Conservation (phyloP, 1,284 basidiomycete genomes). For the Trichosporon faecale region DNA sequence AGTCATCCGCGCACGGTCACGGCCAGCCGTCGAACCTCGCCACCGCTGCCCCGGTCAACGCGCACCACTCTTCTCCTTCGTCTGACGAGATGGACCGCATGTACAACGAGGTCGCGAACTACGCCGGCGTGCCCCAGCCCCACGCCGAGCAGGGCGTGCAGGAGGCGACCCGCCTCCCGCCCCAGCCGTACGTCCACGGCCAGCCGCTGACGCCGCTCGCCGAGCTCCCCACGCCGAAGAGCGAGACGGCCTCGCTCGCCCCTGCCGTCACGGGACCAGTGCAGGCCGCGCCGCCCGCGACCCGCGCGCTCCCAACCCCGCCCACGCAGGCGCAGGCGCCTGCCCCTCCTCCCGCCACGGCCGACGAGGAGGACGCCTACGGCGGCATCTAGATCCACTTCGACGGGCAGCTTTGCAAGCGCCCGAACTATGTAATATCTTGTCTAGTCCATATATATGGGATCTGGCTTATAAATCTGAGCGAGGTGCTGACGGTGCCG, state of each 20-base stretch:
- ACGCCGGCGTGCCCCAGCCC: conserved; percentile 35
- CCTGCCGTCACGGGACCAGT: conserved; percentile 18
- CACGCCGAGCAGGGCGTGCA: conserved; percentile 6
- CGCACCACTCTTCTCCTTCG: neutral
- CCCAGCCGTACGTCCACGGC: conserved; percentile 47
- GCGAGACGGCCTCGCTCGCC: conserved; percentile 5
- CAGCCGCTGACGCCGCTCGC: conserved; percentile 43
- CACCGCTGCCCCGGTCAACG: neutral
- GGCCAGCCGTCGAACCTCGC: neutral
- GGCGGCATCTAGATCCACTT: conserved; percentile 39
- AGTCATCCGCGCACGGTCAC: neutral
- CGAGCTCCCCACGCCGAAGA: conserved; percentile 40
- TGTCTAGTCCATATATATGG: neutral
- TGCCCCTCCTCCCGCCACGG: neutral
- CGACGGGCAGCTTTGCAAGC: neutral
- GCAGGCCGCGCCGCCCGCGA: conserved; percentile 2
- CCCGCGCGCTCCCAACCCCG: conserved; percentile 13
- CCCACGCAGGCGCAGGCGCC: conserved; percentile 33
- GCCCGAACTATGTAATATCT: neutral
- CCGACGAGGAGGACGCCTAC: conserved; percentile 44
- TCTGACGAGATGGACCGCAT: conserved; percentile 30
- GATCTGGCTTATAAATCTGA: neutral
- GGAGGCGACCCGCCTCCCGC: conserved; percentile 26
- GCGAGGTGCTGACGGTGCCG: neutral
- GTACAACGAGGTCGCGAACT: conserved; percentile 44